phyloP scores from a whole-genome alignment of 2,329 filamentous ascomycete species.

The Fusarium longipes region DNA sequence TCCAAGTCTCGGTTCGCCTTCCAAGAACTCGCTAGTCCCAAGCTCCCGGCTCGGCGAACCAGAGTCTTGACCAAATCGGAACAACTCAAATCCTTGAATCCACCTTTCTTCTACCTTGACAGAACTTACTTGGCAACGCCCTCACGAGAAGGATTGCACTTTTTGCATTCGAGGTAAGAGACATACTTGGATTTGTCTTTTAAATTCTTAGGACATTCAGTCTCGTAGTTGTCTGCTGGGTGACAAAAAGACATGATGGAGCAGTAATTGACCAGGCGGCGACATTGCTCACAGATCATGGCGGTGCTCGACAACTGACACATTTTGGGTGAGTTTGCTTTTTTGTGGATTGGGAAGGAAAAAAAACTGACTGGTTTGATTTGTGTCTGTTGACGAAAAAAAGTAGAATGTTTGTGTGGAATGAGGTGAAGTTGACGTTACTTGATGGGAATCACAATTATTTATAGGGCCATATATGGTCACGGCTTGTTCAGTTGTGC shows the following conservation, averaged over 20 bases:
- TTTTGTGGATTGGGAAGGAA: not conserved
- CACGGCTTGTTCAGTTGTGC: not conserved
- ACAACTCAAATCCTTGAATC: not conserved
- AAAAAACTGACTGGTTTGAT: not conserved
- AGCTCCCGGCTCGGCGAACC: not conserved
- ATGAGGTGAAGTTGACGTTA: not conserved
- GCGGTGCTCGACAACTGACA: conserved; percentile 10
- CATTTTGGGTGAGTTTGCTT: conserved; percentile 7
- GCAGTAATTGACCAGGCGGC: not conserved
- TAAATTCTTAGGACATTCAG: not conserved
- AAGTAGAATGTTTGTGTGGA: not conserved
- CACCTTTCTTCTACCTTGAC: too few species aligned
- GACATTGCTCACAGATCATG: conserved; percentile 12
- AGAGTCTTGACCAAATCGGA: not conserved
- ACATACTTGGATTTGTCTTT: not conserved
- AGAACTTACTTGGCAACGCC: not conserved
- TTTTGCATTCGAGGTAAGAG: not conserved
- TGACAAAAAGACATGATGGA: not conserved
- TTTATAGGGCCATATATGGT: not conserved
- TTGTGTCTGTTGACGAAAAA: not conserved
- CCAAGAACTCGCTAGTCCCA: not conserved
- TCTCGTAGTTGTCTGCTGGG: too few species aligned
- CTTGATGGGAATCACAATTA: not conserved
- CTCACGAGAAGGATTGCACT: not conserved
- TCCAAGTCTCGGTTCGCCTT: not conserved